Base-by-base conservation (phyloP, 1,139 yeast genomes). In the Scheffersomyces illinoinensis region DNA sequence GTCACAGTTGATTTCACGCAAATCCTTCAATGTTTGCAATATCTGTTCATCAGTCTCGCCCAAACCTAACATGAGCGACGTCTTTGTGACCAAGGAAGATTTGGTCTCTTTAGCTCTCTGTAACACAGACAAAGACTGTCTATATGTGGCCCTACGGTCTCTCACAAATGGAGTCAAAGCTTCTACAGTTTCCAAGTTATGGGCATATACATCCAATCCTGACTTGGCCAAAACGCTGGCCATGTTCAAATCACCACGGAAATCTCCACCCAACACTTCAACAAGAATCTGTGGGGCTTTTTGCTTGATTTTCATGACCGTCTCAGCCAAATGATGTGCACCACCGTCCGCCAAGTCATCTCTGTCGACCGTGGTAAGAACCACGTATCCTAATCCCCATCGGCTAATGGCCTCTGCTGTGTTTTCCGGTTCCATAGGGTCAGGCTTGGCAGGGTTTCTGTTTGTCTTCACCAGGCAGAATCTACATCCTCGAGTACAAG, bases 301-400 rank as follows among this genome's bases (percentile, higher is more conserved):
- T 63, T 83, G 80, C 73, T 96, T 96, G 67, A 96, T 93, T 69
- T 85, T 86, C 65, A 76, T 77, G 18, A 96, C 98, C 0, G 99
- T 95, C 68, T 90, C 91, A 0, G 96, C 89, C 71, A 96, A 85
- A 76, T 96, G 99, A 61, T 85, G 81, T 2, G 98, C 88, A 54
- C 99, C 99, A 59, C 99, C 98, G 70, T 96, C 99, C 0, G 82
- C 68, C 66, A 95, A 81, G 74, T 96, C 99, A 74, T 96, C 99
- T 76, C 99, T 86, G 73, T 96, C 99, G 46, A 96, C 99, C 0
- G 99, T 93, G 23, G 99, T 96, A 65, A 96, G 81, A 50, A 96
- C 99, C 47, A 96, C 98, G 72, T 96, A 96, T 33, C 99, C 99
- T 63, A 96, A 83, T 0, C 98, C 99, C 99, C 99, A 96, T 75